phyloP scores from a whole-genome alignment of 108 stramenopile species.

The Cyclotella cryptica region DNA sequence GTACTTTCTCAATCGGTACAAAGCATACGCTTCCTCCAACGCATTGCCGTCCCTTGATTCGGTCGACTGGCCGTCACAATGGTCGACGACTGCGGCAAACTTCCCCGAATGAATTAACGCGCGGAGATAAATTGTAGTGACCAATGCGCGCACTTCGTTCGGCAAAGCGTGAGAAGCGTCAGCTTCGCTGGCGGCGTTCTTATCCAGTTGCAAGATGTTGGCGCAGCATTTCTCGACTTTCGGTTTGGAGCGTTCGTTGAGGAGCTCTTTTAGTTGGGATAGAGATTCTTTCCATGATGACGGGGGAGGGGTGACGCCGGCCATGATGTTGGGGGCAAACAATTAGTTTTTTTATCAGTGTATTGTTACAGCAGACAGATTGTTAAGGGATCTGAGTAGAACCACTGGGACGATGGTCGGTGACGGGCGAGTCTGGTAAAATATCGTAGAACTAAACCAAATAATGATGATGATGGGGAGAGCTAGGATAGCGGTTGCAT shows the following conservation, averaged over 20 bases:
- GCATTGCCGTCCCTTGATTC: neutral
- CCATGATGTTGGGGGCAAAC: no score
- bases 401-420: no score
- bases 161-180: conserved; percentile 8
- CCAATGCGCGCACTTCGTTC: neutral
- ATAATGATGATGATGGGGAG: no score
- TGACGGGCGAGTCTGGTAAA: no score
- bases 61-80: neutral
- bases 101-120: conserved; percentile 30
- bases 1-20: conserved; percentile 47
- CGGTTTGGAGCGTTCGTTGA: neutral
- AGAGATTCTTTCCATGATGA: neutral
- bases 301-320: neutral
- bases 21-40: conserved; percentile 46
- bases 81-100: conserved; percentile 34
- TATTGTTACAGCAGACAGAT: no score
- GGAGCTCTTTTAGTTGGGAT: neutral
- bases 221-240: conserved; percentile 5
- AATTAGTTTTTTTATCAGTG: no score
- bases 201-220: neutral
- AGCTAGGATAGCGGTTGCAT: no score
- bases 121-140: conserved; percentile 49
- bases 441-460: no score
- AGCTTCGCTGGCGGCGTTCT: conserved; percentile 10
- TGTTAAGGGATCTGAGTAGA: no score